Evolutionary conservation across 495 filamentous ascomycete species (phyloP).

Genomic region (Collariella sp.): DNA sequence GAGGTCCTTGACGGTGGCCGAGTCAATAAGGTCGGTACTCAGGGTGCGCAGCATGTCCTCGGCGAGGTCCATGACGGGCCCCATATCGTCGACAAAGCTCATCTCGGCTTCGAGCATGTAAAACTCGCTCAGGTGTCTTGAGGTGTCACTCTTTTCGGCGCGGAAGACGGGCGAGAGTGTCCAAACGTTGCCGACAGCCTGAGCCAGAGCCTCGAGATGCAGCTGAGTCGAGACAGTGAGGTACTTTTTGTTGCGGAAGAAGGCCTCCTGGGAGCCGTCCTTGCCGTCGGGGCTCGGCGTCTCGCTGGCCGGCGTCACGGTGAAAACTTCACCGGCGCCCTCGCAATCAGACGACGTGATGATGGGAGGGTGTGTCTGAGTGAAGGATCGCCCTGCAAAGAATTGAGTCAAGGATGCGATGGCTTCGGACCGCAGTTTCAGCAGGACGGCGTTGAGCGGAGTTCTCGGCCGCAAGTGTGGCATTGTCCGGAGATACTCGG

Average conservation of each 20-base stretch:
- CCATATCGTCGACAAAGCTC: slow-evolving; percentile 63
- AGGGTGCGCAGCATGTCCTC: slow-evolving; percentile 66
- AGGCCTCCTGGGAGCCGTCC: slow-evolving; percentile 32
- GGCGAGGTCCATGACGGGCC: slow-evolving; percentile 64
- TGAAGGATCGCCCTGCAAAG: slow-evolving; percentile 60
- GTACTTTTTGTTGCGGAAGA: slow-evolving; percentile 88
- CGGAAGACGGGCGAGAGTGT: slow-evolving; percentile 88
- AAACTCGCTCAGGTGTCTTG: slow-evolving; percentile 92
- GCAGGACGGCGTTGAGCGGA: slow-evolving; percentile 67
- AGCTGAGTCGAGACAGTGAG: slow-evolving; percentile 92
- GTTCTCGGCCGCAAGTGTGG: slow-evolving; percentile 84
- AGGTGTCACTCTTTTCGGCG: slow-evolving; percentile 88
- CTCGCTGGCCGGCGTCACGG: slow-evolving; percentile 42
- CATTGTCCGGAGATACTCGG: slow-evolving; percentile 79
- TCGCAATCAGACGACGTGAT: slow-evolving; percentile 97
- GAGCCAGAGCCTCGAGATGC: slow-evolving; percentile 86
- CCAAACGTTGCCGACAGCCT: slow-evolving; percentile 86
- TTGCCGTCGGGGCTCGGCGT: slow-evolving; percentile 10
- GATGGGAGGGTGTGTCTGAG: slow-evolving; percentile 85
- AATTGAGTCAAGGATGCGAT: slow-evolving; percentile 64
- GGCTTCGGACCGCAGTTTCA: slow-evolving; percentile 75
- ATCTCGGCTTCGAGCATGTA: slow-evolving; percentile 96
- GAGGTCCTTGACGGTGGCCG: slow-evolving; percentile 54
- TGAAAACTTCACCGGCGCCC: slow-evolving; percentile 93
- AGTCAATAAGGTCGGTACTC: slow-evolving; percentile 44